Percentiles rank a stretch among this genome's conserved stretches.
phyloP scores from a whole-genome alignment of 176 grass and related monocot genomes.

The Melocanna baccifera region DNA sequence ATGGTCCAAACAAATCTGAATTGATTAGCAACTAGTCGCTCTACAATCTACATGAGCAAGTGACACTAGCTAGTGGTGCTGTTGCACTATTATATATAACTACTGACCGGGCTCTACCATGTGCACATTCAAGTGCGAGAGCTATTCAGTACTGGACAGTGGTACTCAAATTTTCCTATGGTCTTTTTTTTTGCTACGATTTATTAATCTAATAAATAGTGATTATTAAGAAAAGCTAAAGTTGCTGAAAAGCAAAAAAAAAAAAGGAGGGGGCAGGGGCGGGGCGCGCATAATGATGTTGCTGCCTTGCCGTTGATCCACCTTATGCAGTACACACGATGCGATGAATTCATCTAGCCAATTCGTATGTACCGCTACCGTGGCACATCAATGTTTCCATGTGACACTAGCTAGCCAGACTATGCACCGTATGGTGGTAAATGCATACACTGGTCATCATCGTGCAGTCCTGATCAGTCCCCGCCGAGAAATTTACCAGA shows the following conservation, averaged over 20 bases:
- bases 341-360: conserved; percentile 20
- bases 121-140: background rate
- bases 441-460: background rate
- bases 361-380: background rate
- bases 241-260: too few species aligned
- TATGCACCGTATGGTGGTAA: background rate
- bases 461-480: background rate
- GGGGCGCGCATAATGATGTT: background rate
- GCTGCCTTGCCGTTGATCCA: background rate
- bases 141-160: too few species aligned
- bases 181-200: too few species aligned
- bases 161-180: too few species aligned
- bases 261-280: too few species aligned
- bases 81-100: conserved; percentile 31
- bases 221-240: too few species aligned
- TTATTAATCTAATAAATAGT: too few species aligned
- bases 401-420: conserved; percentile 30
- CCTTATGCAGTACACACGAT: conserved; percentile 23
- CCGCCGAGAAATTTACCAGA: background rate
- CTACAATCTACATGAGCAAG: background rate
- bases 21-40: background rate
- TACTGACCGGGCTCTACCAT: conserved; percentile 31
- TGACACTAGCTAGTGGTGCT: background rate
- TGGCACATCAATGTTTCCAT: conserved; percentile 45
- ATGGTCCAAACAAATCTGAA: conserved; percentile 22